Evolutionary conservation across 768 basidiomycete species (phyloP).

Genomic region (Sporobolomyces roseus): DNA sequence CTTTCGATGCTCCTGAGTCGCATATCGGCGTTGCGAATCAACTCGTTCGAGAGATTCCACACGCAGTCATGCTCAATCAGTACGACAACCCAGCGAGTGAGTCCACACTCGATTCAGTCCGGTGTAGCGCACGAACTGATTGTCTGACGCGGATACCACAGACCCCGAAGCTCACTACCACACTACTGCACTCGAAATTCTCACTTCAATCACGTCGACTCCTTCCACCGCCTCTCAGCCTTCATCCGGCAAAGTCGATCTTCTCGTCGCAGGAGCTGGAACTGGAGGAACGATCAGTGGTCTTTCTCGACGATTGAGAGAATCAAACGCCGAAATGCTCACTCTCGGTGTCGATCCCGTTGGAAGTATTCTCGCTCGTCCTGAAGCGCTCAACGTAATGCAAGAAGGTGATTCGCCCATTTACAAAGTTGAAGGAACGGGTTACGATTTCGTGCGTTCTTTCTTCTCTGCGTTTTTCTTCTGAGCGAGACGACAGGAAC

Average conservation of each 20-base stretch:
- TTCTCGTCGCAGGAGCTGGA: conserved; percentile 78
- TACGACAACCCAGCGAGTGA: conserved; percentile 70
- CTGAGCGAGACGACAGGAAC: too few relatives aligned
- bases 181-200: conserved; percentile 87
- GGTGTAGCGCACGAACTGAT: too few relatives aligned
- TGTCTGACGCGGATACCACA: too few relatives aligned
- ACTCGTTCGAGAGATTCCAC: conserved; percentile 70
- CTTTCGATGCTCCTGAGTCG: conserved; percentile 82
- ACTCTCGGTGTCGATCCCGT: conserved; percentile 91
- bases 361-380: conserved; percentile 80
- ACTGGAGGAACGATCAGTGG: conserved; percentile 97
- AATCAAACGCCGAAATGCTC: conserved; percentile 67
- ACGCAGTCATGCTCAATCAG: conserved; percentile 88
- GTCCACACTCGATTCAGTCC: conserved; percentile 47
- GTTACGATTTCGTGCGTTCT: conserved; percentile 50
- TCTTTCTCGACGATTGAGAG: conserved; percentile 71
- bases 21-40: conserved; percentile 88
- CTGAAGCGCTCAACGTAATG: conserved; percentile 60
- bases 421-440: conserved; percentile 93
- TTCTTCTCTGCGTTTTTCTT: not conserved
- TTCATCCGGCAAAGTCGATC: conserved; percentile 62
- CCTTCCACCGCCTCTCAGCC: conserved; percentile 67
- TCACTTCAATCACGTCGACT: conserved; percentile 78
- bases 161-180: conserved; percentile 68
- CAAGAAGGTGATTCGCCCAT: conserved; percentile 53